Conservation (phyloP, 169 alveolate genomes). For the Eimeria tenella region DNA sequence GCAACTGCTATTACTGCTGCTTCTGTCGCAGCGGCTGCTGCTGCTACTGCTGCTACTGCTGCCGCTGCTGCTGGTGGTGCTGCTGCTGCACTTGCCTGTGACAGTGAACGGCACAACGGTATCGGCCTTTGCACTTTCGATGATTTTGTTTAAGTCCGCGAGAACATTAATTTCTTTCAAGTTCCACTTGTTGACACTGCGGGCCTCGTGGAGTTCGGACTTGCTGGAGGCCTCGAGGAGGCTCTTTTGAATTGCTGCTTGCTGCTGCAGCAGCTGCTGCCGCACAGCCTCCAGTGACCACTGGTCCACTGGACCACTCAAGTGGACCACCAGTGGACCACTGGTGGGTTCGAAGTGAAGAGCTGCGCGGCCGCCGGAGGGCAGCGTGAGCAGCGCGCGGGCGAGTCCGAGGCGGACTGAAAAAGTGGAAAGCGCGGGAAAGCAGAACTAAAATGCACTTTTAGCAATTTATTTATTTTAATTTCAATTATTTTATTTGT, state of each 20-base stretch:
- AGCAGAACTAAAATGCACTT: no score
- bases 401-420: neutral
- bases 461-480: no score
- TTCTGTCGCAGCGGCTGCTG: neutral
- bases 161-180: neutral
- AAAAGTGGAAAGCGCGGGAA: neutral
- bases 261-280: neutral
- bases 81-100: slow-evolving; percentile 6
- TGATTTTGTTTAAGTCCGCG: neutral
- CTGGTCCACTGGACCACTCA: neutral
- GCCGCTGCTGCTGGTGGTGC: no score
- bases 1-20: neutral
- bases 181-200: neutral
- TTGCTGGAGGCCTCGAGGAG: neutral
- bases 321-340: neutral
- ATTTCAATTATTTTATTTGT: no score
- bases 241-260: neutral
- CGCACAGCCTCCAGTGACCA: neutral
- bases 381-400: neutral
- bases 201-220: neutral
- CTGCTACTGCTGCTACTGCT: neutral
- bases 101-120: neutral
- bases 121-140: neutral
- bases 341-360: neutral
- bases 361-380: neutral